Base-by-base conservation (phyloP, 1,284 basidiomycete species). In the Ustilago loliicola region DNA sequence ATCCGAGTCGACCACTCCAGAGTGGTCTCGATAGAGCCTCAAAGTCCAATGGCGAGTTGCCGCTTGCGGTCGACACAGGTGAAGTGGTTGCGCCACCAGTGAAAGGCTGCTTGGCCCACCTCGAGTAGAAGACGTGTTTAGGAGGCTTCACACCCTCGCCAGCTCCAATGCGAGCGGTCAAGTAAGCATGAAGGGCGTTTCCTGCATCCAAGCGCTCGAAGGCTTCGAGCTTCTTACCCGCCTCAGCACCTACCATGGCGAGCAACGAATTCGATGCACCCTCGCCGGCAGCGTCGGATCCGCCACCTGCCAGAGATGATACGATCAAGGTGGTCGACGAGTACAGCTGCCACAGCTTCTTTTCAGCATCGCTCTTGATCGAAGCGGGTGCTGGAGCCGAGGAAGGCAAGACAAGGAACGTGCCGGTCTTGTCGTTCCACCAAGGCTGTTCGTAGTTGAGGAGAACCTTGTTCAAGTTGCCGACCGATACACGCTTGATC, bases 31-130 rank as follows among this genome's bases (percentile, higher is more conserved):
- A 76, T 7, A 89, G 85, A 80, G 88, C 85, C 60, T 87, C 86
- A 64, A 89, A 88, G 81, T 89, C 88, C 79, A 89, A 79, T 5
- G 89, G 89, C 32, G 83, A 86, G n/a, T 86, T 86, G 21, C 78
- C 72, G 17, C 32, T 64, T 8, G 61, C 68, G 17, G 87, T 77
- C 21, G 87, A 85, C 6, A 86, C 83, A 0, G 89, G 89, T 10
- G 89, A 88, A 4, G 88, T 88, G 0, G 89, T 89, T 0, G 89
- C 89, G 6, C 89, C 89, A 29, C 79, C 79, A 0, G 88, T 86
- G 75, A 86, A 88, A 17, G 86, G 82, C 70, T 89, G 89, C n/a
- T 80, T 81, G 3, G 86, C 75, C 89, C 89, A 90, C 11, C 83
- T 70, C 38, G 78, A 78, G 63, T 81, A 80, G 58, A 81, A 63